Conservation (phyloP, 2,329 filamentous ascomycete species). For the Tothia fuscella region DNA sequence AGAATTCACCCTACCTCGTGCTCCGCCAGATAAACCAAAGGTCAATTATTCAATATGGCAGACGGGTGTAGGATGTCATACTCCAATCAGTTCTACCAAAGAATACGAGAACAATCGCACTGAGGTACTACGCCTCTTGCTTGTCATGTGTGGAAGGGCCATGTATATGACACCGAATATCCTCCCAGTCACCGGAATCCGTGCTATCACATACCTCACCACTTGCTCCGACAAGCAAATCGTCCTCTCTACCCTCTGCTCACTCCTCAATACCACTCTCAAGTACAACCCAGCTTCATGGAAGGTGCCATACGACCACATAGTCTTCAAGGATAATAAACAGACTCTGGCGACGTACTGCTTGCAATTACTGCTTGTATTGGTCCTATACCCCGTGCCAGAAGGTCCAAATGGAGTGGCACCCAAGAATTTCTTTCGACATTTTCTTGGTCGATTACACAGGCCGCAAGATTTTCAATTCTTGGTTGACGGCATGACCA, state of each 20-base stretch:
- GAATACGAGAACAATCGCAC: slow-evolving; percentile 88
- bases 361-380: slow-evolving; percentile 75
- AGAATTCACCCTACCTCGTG: slow-evolving; percentile 71
- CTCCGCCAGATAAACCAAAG: slow-evolving; percentile 60
- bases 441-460: slow-evolving; percentile 82
- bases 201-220: slow-evolving; percentile 77
- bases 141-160: slow-evolving; percentile 78
- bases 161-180: slow-evolving; percentile 79
- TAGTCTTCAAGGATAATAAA: slow-evolving; percentile 83
- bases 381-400: slow-evolving; percentile 78
- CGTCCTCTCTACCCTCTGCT: slow-evolving; percentile 82
- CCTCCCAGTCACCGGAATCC: slow-evolving; percentile 72
- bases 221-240: slow-evolving; percentile 83
- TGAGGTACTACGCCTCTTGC: slow-evolving; percentile 74
- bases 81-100: slow-evolving; percentile 73
- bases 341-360: slow-evolving; percentile 86
- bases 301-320: slow-evolving; percentile 86
- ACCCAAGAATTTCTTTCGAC: slow-evolving; percentile 84
- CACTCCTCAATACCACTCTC: slow-evolving; percentile 82
- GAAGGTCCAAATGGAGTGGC: slow-evolving; percentile 53
- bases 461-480: slow-evolving; percentile 96
- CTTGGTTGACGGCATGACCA: slow-evolving; percentile 84
- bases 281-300: slow-evolving; percentile 94
- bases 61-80: slow-evolving; percentile 92
- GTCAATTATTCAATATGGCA: slow-evolving; percentile 95